Evolutionary conservation across 2,329 filamentous ascomycete species (phyloP), one percentile per base, ranked within the genome.

Genomic region (Microcyclospora tardicrescens): DNA sequence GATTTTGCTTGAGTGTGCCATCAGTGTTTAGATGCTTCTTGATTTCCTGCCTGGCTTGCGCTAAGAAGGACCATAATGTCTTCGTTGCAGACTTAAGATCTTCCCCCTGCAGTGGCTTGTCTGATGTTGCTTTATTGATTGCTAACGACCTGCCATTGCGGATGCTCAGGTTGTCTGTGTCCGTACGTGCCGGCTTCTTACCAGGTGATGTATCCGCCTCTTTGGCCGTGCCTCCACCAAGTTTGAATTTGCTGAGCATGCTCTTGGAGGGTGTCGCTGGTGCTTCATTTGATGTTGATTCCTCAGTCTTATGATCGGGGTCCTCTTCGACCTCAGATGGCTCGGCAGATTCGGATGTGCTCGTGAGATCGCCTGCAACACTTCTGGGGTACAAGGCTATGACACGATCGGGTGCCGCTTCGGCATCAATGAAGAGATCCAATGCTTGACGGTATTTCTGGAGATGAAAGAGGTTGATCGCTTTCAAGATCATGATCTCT

Each of bases 401-500:
- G 2, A 96, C 91, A 36, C 84, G 73, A 56, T 93, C 85, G 0
- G 91, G 89, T 1, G 91, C 84, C 0, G 91, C 87, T 50, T 84
- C 78, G 2, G 95, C 85, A 38, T 91, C 81, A 3, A 84, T 84
- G 62, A 96, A 96, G 2, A 98, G 64, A 50, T 96, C 87, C 64
- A 98, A 73, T 1, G 89, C 81, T 36, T 86, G 79, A 30, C 80
- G 74, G 55, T 87, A 98, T 56, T 82, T 93, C 50, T 79, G 81
- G 49, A 83, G 69, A 42, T 78, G 77, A 53, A 98, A 98, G 4
- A 96, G 65, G 11, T 70, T 65, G 57, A 93, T 84, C 0, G 89
- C 91, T 58, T 98, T 98, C 49, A 82, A 72, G 66, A 93, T 91
- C 63, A 89, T 93, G 51, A 93, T 79, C 51, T 93, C 81, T 19